phyloP scores from a whole-genome alignment of 148 eudicot species.

The Gaultheria prostrata region DNA sequence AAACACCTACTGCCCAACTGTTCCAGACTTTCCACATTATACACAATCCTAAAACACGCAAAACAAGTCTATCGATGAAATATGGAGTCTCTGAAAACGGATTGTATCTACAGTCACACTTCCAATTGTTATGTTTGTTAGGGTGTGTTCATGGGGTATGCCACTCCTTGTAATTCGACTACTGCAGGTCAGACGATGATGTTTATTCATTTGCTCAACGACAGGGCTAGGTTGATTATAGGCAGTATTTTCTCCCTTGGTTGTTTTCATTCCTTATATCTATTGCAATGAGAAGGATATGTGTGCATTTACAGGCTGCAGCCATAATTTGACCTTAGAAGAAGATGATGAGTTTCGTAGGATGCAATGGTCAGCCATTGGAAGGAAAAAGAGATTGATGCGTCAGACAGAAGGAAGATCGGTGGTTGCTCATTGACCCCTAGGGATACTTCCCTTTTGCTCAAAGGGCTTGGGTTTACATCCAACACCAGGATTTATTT shows the following conservation, averaged over 20 bases:
- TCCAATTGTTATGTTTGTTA: too few relatives aligned
- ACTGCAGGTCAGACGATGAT: not conserved
- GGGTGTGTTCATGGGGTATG: not conserved
- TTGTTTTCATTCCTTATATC: not conserved
- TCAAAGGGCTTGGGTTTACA: slow-evolving; percentile 72
- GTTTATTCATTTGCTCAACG: not conserved
- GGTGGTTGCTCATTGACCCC: slow-evolving; percentile 97
- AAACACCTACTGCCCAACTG: too few relatives aligned
- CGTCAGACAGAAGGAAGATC: slow-evolving; percentile 64
- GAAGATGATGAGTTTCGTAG: slow-evolving; percentile 79
- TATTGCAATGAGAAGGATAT: slow-evolving; percentile 84
- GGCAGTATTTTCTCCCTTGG: not conserved
- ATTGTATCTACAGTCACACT: too few relatives aligned
- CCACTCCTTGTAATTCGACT: not conserved
- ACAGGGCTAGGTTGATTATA: not conserved
- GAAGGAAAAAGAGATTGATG: slow-evolving; percentile 96
- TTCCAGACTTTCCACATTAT: too few relatives aligned
- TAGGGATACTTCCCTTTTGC: slow-evolving; percentile 75
- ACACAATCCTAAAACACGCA: too few relatives aligned
- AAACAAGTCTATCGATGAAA: too few relatives aligned
- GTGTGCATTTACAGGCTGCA: slow-evolving; percentile 98
- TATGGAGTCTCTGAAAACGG: too few relatives aligned
- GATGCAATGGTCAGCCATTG: slow-evolving; percentile 84
- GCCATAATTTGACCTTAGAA: slow-evolving; percentile 76
- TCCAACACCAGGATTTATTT: slow-evolving; percentile 76